Base-by-base conservation (phyloP, 2,329 filamentous ascomycete genomes). In the Calonectria pteridis region DNA sequence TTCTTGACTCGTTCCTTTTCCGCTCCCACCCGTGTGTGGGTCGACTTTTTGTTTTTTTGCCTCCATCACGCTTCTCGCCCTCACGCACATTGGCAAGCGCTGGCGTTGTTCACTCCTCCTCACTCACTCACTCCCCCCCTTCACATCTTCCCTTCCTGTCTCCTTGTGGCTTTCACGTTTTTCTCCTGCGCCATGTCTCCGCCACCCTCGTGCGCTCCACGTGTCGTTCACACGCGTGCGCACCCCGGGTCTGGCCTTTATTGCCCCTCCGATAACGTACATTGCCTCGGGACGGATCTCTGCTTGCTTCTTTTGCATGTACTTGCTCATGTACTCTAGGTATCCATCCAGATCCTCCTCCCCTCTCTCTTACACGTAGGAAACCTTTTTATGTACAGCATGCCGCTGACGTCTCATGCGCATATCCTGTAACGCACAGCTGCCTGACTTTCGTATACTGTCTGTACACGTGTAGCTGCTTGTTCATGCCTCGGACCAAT, bases 161-260 rank as follows among this genome's bases (percentile, higher is more conserved):
- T 71, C 67, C 50, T 46, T 75, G 63, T 73, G 73, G 64, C 55
- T 62, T 29, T 62, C 77, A 77, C 75, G 69, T 74, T 71, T 68
- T 62, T 66, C 26, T 37, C 23, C 50, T 40, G 49, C 65, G 49
- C 23, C 51, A 43, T 59, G 66, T 50, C 68, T 73, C 67, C 74
- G 37, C 73, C 16, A 69, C 62, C 77, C 63, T 76, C 74, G 77
- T 80, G 76, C 50, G 66, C 50, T 80, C 77, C 79, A 79, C 79
- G 79, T 80, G 77, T 75, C 63, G 62, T 65, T 69, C 26, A 43
- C 66, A 62, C 55, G 18, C 14, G 43, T 31, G 53, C 43, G 33
- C 43, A 53, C 69, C 69, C 64, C 53, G 26, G 55, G 69, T 64
- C n/a, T 49, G 26, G 11, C 14, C 43, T 23, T 68, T 53, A 53